A percentile compares a stretch with the other conserved stretches of the same genome.
Evolutionary conservation across 805 yeast genomes (phyloP).

Genomic region (Lachancea fermentati): DNA sequence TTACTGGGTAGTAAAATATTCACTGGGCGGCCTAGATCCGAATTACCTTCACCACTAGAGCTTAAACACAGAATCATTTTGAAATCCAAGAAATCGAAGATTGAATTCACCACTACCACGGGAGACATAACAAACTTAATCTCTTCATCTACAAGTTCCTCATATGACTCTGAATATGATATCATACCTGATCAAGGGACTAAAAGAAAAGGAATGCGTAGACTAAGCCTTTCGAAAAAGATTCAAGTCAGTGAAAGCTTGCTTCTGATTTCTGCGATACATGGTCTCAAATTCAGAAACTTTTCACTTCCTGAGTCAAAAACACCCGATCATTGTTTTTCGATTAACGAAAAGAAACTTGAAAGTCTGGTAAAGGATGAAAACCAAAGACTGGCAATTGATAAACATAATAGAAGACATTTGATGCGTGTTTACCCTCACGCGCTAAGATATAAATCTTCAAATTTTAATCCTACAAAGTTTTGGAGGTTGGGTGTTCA

Average conservation of each 20-base stretch:
- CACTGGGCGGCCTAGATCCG: conserved; percentile 12
- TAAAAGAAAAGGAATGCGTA: conserved; percentile 14
- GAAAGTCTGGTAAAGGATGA: conserved; percentile 59
- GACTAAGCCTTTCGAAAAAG: conserved; percentile 30
- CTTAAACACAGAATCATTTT: conserved; percentile 66
- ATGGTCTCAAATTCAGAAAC: conserved; percentile 73
- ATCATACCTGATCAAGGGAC: conserved; percentile 6
- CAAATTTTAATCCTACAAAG: conserved; percentile 71
- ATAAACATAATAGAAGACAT: conserved; percentile 70
- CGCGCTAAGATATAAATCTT: conserved; percentile 64
- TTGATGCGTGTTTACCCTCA: conserved; percentile 88
- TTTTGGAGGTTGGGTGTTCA: conserved; percentile 88
- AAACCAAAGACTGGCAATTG: conserved; percentile 47
- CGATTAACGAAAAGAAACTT: conserved; percentile 72
- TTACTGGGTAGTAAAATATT: conserved; percentile 56
- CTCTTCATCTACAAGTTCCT: conserved; percentile 32
- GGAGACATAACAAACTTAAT: conserved; percentile 13
- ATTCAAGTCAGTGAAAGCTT: conserved; percentile 21
- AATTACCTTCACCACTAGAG: conserved; percentile 68
- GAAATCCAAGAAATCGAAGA: conserved; percentile 62
- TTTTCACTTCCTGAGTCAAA: conserved; percentile 85
- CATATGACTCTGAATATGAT: conserved; percentile 30
- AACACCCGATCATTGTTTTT: conserved; percentile 73
- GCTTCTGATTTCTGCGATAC: conserved; percentile 33
- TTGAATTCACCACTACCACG: conserved; percentile 16